Evolutionary conservation across 2,329 filamentous ascomycete species (phyloP), one percentile per base, ranked within the genome.

Genomic region (Endoconidiophora polonica): DNA sequence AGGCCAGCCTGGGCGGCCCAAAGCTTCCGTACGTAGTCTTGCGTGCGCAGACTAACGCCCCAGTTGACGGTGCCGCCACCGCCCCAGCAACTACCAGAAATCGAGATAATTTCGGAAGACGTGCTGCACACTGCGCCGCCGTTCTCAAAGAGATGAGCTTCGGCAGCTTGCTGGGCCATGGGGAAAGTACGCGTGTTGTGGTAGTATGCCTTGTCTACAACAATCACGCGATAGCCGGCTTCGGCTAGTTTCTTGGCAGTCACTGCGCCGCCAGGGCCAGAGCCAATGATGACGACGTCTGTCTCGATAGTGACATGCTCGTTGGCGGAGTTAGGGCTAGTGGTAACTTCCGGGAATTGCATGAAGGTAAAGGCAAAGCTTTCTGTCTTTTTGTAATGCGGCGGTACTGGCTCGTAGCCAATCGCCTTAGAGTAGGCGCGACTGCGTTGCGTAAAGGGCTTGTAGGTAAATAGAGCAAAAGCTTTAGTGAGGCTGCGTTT

Each of bases 41-140:
- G 85, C 0, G 85, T 83, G 57, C 72, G 69, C 47, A 79, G 65
- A 46, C 67, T 68, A 6, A 76, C 75, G 58, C 72, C 83, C 87
- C 87, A 95, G 63, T 95, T 95, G 57, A 94, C 65, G 0, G 85
- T 86, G 4, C 87, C 87, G 50, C 88, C 88, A 40, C 88, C 88
- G 26, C 88, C 88, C 77, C 83, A 94, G 29, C 76, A 76, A 50
- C 77, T 74, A 1, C 84, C 88, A 0, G 82, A 76, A 2, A 84
- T 61, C 10, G 90, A 63, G 14, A 66, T 73, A 29, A 81, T 67
- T 4, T 73, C 72, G 9, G 68, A 67, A 58, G 83, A 73, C 54
- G 81, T 68, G 54, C 70, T 68, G 56, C 71, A 58, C 4, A 73
- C 57, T 16, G 76, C 62, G 5, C 82, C 83, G 20, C 74, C 74